Percentiles rank a stretch among this genome's conserved stretches.
These are phyloP conservation scores for Fagus crenata DNA, from an alignment of 306 rosid genomes.

Conservation along the genomic window DNA sequence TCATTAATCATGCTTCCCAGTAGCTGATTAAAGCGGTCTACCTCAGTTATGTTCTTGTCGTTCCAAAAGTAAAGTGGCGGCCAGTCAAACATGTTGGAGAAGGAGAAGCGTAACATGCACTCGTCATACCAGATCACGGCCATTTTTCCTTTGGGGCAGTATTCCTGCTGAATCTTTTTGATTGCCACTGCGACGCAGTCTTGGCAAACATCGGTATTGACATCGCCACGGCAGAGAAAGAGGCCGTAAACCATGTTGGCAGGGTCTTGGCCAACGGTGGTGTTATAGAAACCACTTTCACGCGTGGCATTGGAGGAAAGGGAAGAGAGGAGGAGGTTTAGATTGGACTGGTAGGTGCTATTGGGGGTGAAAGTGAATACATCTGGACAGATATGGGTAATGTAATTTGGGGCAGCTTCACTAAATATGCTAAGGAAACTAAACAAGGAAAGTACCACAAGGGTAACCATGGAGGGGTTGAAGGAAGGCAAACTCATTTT, in stretches of 20 bases:
- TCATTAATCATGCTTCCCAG: background rate
- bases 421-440: background rate
- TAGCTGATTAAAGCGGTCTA: background rate
- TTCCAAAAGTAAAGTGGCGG: background rate
- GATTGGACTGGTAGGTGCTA: background rate
- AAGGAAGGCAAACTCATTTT: background rate
- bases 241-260: background rate
- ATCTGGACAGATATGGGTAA: background rate
- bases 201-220: conserved; percentile 5
- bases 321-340: background rate
- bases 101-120: conserved; percentile 42
- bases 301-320: background rate
- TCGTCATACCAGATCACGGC: conserved; percentile 30
- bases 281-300: conserved; percentile 4
- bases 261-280: conserved; percentile 2
- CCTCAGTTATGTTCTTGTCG: background rate
- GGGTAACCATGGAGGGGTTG: background rate
- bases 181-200: conserved; percentile 35
- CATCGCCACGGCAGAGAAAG: conserved; percentile 15
- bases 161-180: background rate
- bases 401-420: background rate
- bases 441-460: background rate
- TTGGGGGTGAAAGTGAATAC: background rate
- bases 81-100: background rate
- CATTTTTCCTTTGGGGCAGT: conserved; percentile 22